Evolutionary conservation across 805 yeast genomes (phyloP).

Genomic region (Schwanniomyces yamadae): DNA sequence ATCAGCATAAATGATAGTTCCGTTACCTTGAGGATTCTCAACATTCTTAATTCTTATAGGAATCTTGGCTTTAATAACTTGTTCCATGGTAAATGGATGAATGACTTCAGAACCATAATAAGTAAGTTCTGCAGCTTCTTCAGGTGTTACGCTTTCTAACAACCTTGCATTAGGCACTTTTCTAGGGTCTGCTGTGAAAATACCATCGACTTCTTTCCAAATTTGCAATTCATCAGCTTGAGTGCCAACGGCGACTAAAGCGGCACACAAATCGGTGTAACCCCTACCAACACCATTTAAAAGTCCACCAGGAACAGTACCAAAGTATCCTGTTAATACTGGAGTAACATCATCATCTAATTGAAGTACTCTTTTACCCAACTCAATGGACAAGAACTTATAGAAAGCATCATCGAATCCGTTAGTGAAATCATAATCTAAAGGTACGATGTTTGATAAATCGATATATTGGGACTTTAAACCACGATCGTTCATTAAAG

Average conservation of each 20-base stretch:
- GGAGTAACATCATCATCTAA: constrained; percentile 59
- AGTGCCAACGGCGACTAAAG: constrained; percentile 88
- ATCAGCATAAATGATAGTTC: constrained; percentile 93
- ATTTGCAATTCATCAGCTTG: constrained; percentile 93
- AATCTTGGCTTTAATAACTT: constrained; percentile 91
- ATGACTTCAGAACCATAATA: constrained; percentile 98
- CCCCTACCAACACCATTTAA: constrained; percentile 95
- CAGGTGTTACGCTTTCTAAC: constrained; percentile 88
- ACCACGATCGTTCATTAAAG: constrained; percentile 81
- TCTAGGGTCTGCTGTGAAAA: constrained; percentile 97
- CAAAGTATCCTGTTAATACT: constrained; percentile 94
- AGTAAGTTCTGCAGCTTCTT: constrained; percentile 97
- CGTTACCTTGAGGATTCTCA: constrained; percentile 87
- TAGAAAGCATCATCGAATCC: constrained; percentile 72
- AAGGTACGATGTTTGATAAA: constrained; percentile 68
- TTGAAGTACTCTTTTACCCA: constrained; percentile 49
- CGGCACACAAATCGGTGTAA: constrained; percentile 97
- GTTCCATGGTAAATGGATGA: constrained; percentile 99
- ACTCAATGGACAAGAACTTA: constrained; percentile 48
- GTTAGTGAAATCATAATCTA: constrained; percentile 51
- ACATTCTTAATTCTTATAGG: constrained; percentile 97
- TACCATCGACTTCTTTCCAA: constrained; percentile 99
- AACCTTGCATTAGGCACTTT: constrained; percentile 89
- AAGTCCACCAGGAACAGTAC: constrained; percentile 93
- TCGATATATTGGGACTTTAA: constrained; percentile 76